Percentiles rank a stretch among this genome's conserved stretches.
These are phyloP conservation scores for Rugonectria rugulosa DNA, from an alignment of 2,329 filamentous ascomycete genomes.

Conservation along the genomic window DNA sequence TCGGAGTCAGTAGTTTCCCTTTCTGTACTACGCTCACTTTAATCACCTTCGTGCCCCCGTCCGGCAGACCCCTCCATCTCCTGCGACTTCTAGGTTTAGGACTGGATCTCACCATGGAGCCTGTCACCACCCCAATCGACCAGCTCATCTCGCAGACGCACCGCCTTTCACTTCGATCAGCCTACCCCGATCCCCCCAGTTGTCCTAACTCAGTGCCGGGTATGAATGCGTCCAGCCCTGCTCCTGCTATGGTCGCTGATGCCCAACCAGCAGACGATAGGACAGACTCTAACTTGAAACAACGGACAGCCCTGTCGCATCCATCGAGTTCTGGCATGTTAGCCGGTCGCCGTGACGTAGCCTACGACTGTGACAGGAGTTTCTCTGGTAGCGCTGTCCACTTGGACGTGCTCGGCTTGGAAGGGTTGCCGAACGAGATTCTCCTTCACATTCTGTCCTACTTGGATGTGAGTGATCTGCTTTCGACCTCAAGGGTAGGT, in stretches of 20 bases:
- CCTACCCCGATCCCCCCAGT: slow-evolving; percentile 21
- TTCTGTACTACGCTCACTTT: slow-evolving; percentile 26
- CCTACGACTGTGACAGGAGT: neutral
- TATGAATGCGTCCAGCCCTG: slow-evolving; percentile 29
- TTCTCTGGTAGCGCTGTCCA: neutral
- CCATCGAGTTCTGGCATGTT: slow-evolving; percentile 8
- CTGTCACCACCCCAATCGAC: slow-evolving; percentile 40
- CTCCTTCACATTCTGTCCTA: slow-evolving; percentile 63
- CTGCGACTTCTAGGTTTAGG: slow-evolving; percentile 29
- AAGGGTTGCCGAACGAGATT: slow-evolving; percentile 63
- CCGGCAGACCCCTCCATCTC: slow-evolving; percentile 18
- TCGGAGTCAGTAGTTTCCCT: slow-evolving; percentile 13
- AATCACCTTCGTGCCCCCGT: slow-evolving; percentile 16
- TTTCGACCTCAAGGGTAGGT: slow-evolving; percentile 64
- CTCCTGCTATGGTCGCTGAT: slow-evolving; percentile 37
- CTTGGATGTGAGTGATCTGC: slow-evolving; percentile 64
- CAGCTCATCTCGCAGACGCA: slow-evolving; percentile 46
- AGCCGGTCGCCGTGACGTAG: slow-evolving; percentile 1
- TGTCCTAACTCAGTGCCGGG: slow-evolving; percentile 21
- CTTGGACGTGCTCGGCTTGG: slow-evolving; percentile 37
- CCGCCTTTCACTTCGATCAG: slow-evolving; percentile 40
- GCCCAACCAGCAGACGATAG: slow-evolving; percentile 38
- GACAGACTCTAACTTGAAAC: slow-evolving; percentile 18
- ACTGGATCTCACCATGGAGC: slow-evolving; percentile 30
- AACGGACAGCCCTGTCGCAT: slow-evolving; percentile 17